Base-by-base conservation (phyloP, 2,329 filamentous ascomycete genomes). In the Stylonectria norvegica region DNA sequence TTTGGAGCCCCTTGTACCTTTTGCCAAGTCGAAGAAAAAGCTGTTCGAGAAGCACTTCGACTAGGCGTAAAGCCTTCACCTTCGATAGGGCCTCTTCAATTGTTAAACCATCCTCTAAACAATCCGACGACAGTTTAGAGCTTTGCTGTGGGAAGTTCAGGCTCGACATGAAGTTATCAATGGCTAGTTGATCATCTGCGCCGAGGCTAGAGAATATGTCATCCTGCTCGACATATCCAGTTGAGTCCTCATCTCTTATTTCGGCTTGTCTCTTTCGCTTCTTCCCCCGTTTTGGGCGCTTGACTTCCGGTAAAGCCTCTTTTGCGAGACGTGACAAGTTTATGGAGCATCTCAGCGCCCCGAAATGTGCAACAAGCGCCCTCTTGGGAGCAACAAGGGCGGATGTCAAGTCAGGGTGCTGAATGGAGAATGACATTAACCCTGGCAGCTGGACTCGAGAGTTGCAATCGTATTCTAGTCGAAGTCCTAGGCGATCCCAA, bases 351-450 rank as follows among this genome's bases (percentile, higher is more conserved):
- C 43, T 42, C 14, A 59, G 48, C 18, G 50, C 49, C 27, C 45
- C 49, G 28, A 69, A 58, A 2, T 50, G 50, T 1, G 57, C 55
- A 5, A 47, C 54, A 4, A 36, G 29, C 1, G 61, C 56, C 2
- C 43, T 49, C 1, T 34, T 30, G 1, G 65, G 65, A 5, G 60
- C 48, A 5, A 55, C 19, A 17, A 65, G 36, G 12, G 56, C 46
- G 4, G 65, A 67, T 0, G 53, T 50, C 14, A 65, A 34, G 27
- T 61, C 56, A 3, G 62, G 56, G 36, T 70, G 66, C 34, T 68
- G 60, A 6, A 70, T 54, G 1, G 59, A 64, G 28, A 68, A 67
- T 1, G 46, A 40, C 6, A 64, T 34, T 9, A 48, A 38, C 8
- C 50, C 52, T 3, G 52, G 37, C 5, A 50, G 20, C 14, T 46